Evolutionary conservation across 768 basidiomycete species (phyloP).

Genomic region (Lentinula edodes): DNA sequence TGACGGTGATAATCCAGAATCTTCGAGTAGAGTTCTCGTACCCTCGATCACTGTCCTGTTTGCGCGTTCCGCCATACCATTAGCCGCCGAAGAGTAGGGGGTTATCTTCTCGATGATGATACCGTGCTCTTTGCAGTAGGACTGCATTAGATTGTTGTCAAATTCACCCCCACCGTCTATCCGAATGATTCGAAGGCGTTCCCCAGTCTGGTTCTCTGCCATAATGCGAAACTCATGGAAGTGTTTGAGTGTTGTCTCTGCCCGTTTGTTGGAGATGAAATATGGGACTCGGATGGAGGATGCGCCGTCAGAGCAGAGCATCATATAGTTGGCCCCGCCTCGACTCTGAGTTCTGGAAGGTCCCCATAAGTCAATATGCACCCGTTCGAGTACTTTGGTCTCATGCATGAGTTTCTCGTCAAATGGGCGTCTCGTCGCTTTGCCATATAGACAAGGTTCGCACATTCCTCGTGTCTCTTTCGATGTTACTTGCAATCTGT

Average conservation of each 20-base stretch:
- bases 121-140: conserved; percentile 14
- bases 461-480: conserved; percentile 2
- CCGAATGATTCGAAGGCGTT: conserved; percentile 10
- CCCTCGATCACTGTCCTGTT: conserved; percentile 18
- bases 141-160: conserved; percentile 15
- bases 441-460: conserved; percentile 21
- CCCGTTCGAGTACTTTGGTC: conserved; percentile 10
- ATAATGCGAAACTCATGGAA: conserved; percentile 10
- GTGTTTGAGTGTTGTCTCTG: conserved; percentile 10
- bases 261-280: conserved; percentile 19
- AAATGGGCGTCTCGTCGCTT: conserved; percentile 17
- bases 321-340: conserved; percentile 16
- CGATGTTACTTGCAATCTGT: conserved; percentile 13
- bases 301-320: conserved; percentile 17
- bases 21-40: background rate
- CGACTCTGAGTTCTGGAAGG: conserved; percentile 12
- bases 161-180: conserved; percentile 25
- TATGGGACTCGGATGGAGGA: conserved; percentile 9
- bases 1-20: background rate
- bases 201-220: conserved; percentile 14
- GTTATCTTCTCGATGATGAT: conserved; percentile 15
- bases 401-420: conserved; percentile 14
- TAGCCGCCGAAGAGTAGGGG: conserved; percentile 19
- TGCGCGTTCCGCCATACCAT: conserved; percentile 18
- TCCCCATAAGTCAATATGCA: conserved; percentile 22